Evolutionary conservation across 768 basidiomycete genomes (phyloP).

Genomic region (Pulveroboletus frians): DNA sequence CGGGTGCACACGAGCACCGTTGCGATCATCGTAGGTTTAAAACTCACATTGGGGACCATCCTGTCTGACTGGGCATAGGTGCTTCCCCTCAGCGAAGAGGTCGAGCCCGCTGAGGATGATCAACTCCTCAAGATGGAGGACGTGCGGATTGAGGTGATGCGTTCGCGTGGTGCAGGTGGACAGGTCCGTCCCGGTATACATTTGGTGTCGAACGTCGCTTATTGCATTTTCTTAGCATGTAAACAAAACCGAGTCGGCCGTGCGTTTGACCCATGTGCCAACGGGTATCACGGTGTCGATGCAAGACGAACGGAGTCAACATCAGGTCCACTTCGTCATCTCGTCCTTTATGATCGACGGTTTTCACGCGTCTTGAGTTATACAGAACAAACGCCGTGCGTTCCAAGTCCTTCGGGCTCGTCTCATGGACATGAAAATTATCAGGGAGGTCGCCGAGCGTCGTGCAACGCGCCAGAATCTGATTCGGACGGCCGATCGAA

Average conservation of each 20-base stretch:
- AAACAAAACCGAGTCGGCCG: constrained; percentile 97
- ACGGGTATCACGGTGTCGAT: constrained; percentile 94
- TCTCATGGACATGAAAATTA: constrained; percentile 75
- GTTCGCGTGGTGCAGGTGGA: constrained; percentile 93
- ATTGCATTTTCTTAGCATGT: constrained; percentile 65
- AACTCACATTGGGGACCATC: background rate
- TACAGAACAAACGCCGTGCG: constrained; percentile 85
- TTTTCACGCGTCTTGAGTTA: background rate
- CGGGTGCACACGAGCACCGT: constrained; percentile 75
- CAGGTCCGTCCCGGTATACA: constrained; percentile 49
- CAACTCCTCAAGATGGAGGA: constrained; percentile 81
- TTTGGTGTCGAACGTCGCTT: background rate
- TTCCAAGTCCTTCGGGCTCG: constrained; percentile 86
- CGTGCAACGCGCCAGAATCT: constrained; percentile 68
- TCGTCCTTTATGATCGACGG: background rate
- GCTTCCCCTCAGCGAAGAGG: constrained; percentile 71
- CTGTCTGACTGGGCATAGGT: constrained; percentile 45
- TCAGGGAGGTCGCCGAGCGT: constrained; percentile 61
- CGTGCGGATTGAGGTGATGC: constrained; percentile 89
- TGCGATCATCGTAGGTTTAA: constrained; percentile 12
- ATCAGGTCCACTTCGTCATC: constrained; percentile 51
- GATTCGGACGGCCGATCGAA: constrained; percentile 77
- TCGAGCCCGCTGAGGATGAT: constrained; percentile 46
- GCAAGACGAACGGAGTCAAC: constrained; percentile 97
- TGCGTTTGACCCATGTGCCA: constrained; percentile 87